These are phyloP conservation scores for Fusarium sp. DNA, from an alignment of 2,329 filamentous ascomycete genomes.

Conservation along the genomic window DNA sequence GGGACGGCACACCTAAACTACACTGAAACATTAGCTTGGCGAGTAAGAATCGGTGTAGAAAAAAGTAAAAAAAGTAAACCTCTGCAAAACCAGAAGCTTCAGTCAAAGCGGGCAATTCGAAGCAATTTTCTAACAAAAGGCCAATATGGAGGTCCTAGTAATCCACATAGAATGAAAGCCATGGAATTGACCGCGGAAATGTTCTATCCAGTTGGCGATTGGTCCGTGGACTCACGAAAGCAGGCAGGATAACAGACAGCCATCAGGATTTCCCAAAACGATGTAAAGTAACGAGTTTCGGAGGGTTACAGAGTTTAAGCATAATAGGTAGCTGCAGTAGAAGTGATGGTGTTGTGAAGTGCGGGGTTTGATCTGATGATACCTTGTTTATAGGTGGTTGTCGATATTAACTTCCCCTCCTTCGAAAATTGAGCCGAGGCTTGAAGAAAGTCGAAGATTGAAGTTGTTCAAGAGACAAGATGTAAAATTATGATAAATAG, in stretches of 20 bases:
- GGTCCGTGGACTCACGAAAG: neutral
- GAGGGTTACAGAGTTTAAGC: neutral
- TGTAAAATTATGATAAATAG: conserved; percentile 16
- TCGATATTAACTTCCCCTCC: conserved; percentile 21
- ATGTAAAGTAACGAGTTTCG: conserved; percentile 16
- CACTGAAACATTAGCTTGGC: neutral
- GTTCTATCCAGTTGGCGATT: neutral
- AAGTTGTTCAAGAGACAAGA: neutral
- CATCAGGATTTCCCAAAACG: conserved; percentile 10
- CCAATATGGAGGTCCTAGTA: neutral
- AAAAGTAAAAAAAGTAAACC: neutral
- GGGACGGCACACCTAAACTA: neutral
- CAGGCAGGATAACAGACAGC: neutral
- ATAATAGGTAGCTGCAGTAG: neutral
- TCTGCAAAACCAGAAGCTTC: neutral
- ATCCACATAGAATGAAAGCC: neutral
- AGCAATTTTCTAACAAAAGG: neutral
- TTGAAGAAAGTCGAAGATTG: neutral
- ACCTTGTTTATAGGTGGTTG: neutral
- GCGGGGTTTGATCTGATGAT: conserved; percentile 31
- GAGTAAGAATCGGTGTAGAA: neutral
- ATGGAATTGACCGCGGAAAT: neutral
- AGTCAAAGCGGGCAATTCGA: neutral
- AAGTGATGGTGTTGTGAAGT: conserved; percentile 26
- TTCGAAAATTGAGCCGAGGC: conserved; percentile 7